These are phyloP conservation scores for Spizellomyces punctatus DNA, from an alignment of 192 early-diverging fungal species.

Conservation along the genomic window DNA sequence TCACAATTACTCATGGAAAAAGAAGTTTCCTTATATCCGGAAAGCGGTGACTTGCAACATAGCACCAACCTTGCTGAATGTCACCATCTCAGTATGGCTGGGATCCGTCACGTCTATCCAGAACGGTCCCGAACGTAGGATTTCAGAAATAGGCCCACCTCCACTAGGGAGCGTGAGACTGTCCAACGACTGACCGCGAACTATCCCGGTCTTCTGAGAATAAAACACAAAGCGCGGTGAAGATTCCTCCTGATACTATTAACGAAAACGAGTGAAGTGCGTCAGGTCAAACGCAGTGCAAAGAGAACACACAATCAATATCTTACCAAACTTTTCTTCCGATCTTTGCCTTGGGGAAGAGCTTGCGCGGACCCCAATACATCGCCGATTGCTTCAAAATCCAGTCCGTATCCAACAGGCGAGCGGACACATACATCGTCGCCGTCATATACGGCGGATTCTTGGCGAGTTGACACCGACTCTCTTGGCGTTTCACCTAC, in stretches of 20 bases:
- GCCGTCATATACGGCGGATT: not conserved
- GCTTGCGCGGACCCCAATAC: not conserved
- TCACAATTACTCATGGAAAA: not conserved
- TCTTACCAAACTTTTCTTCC: not conserved
- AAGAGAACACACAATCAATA: not conserved
- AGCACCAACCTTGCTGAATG: constrained; percentile 27
- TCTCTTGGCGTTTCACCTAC: not conserved
- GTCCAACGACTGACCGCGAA: constrained; percentile 32
- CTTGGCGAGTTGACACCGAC: not conserved
- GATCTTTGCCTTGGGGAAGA: not conserved
- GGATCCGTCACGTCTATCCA: constrained; percentile 58
- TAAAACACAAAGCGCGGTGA: constrained; percentile 45
- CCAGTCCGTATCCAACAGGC: not conserved
- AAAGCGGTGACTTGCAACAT: not conserved
- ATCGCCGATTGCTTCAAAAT: constrained; percentile 20
- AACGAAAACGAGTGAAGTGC: not conserved
- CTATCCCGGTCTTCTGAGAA: constrained; percentile 35
- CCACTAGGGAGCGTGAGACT: constrained; percentile 27
- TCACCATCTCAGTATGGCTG: constrained; percentile 45
- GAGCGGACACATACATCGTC: constrained; percentile 16
- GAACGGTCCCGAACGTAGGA: constrained; percentile 43
- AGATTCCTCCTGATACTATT: constrained; percentile 10
- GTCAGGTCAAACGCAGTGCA: not conserved
- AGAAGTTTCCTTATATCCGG: not conserved
- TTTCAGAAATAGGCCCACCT: constrained; percentile 18